Conservation (phyloP, 179 eudicot species). For the Beta corolliflora region DNA sequence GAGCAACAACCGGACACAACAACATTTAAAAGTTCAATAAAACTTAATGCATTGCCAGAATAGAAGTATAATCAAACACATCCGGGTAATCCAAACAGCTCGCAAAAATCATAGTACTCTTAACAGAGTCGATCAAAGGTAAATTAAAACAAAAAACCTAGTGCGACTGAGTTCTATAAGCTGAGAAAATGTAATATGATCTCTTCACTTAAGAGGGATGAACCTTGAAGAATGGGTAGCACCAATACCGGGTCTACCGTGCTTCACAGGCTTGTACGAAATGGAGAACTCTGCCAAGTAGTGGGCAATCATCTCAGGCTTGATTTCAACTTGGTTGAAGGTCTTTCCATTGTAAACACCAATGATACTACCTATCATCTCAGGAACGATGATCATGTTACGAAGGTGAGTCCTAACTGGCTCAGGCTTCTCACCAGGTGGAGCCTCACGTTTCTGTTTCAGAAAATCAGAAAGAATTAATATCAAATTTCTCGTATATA, state of each 20-base stretch:
- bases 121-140: not conserved
- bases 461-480: not conserved
- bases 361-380: constrained; percentile 77
- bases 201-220: constrained; percentile 84
- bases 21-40: not conserved
- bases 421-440: constrained; percentile 77
- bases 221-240: constrained; percentile 99
- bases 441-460: constrained; percentile 71
- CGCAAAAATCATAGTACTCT: constrained; percentile 7
- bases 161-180: not conserved
- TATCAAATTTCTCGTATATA: not conserved
- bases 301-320: constrained; percentile 86
- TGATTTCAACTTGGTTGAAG: constrained; percentile 76
- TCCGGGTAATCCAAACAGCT: not conserved
- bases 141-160: constrained; percentile 21
- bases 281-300: constrained; percentile 81
- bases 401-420: constrained; percentile 74
- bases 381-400: constrained; percentile 81
- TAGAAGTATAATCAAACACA: not conserved
- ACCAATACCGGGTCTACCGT: constrained; percentile 99
- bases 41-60: constrained; percentile 9
- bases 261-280: constrained; percentile 97
- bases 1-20: not conserved
- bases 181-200: not conserved
- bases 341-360: constrained; percentile 88